Conservation (phyloP, 257 asterid species). For the Thymus quinquecostatus region DNA sequence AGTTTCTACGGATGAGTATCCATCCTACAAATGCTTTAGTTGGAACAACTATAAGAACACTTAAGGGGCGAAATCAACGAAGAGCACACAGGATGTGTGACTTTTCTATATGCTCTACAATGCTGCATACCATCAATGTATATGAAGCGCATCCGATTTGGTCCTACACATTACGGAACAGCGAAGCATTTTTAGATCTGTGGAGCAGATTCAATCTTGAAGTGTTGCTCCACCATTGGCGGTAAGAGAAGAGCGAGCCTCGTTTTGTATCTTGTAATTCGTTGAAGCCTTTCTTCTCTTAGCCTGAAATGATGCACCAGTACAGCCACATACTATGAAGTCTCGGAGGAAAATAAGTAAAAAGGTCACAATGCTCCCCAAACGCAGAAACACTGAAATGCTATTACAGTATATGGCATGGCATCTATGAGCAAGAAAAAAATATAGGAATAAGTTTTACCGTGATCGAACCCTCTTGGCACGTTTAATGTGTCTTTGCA, state of each 20-base stretch:
- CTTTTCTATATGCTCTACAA: not conserved
- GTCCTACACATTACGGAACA: constrained; percentile 19
- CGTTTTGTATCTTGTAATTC: constrained; percentile 79
- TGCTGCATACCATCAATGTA: constrained; percentile 23
- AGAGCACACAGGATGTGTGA: not conserved
- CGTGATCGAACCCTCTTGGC: constrained; percentile 86
- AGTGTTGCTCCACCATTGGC: constrained; percentile 75
- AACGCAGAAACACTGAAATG: constrained; percentile 8
- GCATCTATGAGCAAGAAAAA: not conserved
- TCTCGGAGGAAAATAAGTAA: not conserved
- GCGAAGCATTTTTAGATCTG: constrained; percentile 46
- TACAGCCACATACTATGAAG: not conserved
- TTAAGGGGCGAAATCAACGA: not conserved
- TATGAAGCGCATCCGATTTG: constrained; percentile 23
- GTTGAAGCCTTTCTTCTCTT: constrained; percentile 72
- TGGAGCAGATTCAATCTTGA: constrained; percentile 56
- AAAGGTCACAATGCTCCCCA: not conserved
- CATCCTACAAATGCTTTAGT: constrained; percentile 1
- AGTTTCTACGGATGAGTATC: not conserved
- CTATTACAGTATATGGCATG: not conserved
- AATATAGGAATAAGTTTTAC: constrained; percentile 46
- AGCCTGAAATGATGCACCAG: constrained; percentile 57
- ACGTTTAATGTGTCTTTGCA: constrained; percentile 79
- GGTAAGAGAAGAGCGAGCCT: constrained; percentile 86
- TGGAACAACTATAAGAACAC: constrained; percentile 7